Percentiles rank a stretch among this genome's conserved stretches.
Evolutionary conservation across 75 land plant species (phyloP).

Genomic region (Cryptomeria japonica): DNA sequence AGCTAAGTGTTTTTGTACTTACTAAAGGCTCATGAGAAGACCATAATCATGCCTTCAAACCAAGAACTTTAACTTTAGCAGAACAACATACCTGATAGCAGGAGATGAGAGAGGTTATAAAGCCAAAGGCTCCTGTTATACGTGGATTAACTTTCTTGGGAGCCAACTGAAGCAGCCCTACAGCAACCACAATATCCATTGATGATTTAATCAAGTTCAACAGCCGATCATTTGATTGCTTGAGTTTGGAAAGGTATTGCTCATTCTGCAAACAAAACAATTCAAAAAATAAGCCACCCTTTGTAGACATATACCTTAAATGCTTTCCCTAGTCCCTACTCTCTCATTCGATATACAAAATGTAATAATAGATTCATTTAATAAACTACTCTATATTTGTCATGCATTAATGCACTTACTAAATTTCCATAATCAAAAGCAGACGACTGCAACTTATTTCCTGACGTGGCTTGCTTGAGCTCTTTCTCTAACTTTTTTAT

Average conservation of each 20-base stretch:
- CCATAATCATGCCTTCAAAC: neutral
- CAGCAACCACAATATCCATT: slow-evolving; percentile 84
- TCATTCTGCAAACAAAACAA: slow-evolving; percentile 55
- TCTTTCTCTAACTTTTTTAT: slow-evolving; percentile 72
- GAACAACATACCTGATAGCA: slow-evolving; percentile 79
- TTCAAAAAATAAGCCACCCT: slow-evolving; percentile 10
- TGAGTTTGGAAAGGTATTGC: slow-evolving; percentile 50
- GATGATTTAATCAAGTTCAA: slow-evolving; percentile 66
- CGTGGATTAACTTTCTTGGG: slow-evolving; percentile 90
- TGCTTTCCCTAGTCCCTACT: neutral
- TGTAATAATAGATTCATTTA: neutral
- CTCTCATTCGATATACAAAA: neutral
- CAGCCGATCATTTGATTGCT: slow-evolving; percentile 63
- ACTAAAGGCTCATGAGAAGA: neutral
- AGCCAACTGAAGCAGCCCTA: slow-evolving; percentile 86
- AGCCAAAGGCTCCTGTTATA: slow-evolving; percentile 87
- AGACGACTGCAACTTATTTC: neutral
- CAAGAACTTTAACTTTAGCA: neutral
- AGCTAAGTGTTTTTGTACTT: neutral
- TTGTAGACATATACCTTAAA: neutral
- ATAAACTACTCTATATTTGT: neutral
- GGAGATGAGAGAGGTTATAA: slow-evolving; percentile 75
- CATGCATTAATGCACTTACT: slow-evolving; percentile 10
- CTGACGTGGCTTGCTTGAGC: slow-evolving; percentile 23
- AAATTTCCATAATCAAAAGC: slow-evolving; percentile 12